Conservation (phyloP, 192 early-diverging fungal genomes). For the Entomortierella chlamydospora region DNA sequence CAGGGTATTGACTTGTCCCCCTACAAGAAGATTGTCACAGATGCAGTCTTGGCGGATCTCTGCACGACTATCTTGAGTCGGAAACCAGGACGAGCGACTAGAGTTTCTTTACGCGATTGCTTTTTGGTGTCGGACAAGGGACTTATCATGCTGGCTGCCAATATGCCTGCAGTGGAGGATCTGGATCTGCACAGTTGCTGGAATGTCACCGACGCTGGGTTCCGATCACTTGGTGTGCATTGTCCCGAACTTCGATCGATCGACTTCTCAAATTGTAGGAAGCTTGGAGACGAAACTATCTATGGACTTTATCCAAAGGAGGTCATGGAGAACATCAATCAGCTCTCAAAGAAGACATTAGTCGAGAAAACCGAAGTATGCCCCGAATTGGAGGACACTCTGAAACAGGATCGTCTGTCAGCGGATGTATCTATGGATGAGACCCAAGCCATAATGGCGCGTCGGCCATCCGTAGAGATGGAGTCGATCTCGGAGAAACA, state of each 20-base stretch:
- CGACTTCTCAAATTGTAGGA: slow-evolving; percentile 86
- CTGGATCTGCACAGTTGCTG: slow-evolving; percentile 76
- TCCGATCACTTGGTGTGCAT: slow-evolving; percentile 57
- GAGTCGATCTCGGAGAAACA: neutral
- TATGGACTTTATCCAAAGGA: slow-evolving; percentile 61
- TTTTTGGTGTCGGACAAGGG: slow-evolving; percentile 78
- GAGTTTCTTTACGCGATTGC: slow-evolving; percentile 69
- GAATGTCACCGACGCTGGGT: slow-evolving; percentile 76
- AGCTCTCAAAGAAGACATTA: neutral
- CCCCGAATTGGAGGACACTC: slow-evolving; percentile 6
- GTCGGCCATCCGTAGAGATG: slow-evolving; percentile 12
- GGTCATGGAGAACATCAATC: neutral
- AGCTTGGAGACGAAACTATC: slow-evolving; percentile 75
- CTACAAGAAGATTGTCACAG: slow-evolving; percentile 71
- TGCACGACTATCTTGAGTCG: slow-evolving; percentile 61
- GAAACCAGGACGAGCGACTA: slow-evolving; percentile 43
- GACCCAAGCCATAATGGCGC: slow-evolving; percentile 3
- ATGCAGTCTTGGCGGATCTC: slow-evolving; percentile 49
- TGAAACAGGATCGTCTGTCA: neutral
- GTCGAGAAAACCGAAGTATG: neutral
- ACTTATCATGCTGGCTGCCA: slow-evolving; percentile 55
- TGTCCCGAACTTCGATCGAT: slow-evolving; percentile 62
- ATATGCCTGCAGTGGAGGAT: slow-evolving; percentile 50
- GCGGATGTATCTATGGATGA: slow-evolving; percentile 32
- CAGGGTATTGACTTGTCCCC: slow-evolving; percentile 64